These are phyloP conservation scores for Spiromastix sp. DNA, from an alignment of 2,329 filamentous ascomycete genomes.

Conservation along the genomic window DNA sequence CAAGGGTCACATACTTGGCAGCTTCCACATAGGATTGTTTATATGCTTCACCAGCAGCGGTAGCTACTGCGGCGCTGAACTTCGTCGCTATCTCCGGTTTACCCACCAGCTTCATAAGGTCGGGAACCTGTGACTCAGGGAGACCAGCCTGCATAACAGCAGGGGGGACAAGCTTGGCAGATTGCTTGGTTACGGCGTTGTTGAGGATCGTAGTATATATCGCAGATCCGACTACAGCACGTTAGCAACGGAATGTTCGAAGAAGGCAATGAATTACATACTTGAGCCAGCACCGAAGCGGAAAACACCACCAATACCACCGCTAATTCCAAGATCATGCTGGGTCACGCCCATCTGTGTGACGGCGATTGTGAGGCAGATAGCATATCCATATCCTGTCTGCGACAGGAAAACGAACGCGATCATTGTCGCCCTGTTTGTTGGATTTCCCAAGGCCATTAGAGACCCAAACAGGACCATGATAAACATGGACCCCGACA, in stretches of 20 bases:
- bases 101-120: slow-evolving; percentile 18
- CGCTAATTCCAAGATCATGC: slow-evolving; percentile 36
- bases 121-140: slow-evolving; percentile 18
- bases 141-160: slow-evolving; percentile 29
- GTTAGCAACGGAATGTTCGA: background rate
- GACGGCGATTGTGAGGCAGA: slow-evolving; percentile 39
- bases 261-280: slow-evolving; percentile 6
- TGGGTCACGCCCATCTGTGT: slow-evolving; percentile 42
- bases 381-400: slow-evolving; percentile 38
- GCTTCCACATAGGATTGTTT: slow-evolving; percentile 17
- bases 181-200: slow-evolving; percentile 25
- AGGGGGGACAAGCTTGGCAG: slow-evolving; percentile 22
- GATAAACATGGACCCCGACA: slow-evolving; percentile 33
- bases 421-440: slow-evolving; percentile 36
- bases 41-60: slow-evolving; percentile 14
- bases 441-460: slow-evolving; percentile 33
- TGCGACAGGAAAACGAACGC: slow-evolving; percentile 38
- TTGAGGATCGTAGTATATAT: slow-evolving; percentile 35
- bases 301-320: slow-evolving; percentile 34
- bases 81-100: slow-evolving; percentile 11
- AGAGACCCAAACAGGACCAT: slow-evolving; percentile 41
- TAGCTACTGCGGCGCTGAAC: slow-evolving; percentile 14
- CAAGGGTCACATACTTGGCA: slow-evolving; percentile 15
- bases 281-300: slow-evolving; percentile 34
- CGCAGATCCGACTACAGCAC: slow-evolving; percentile 24